Base-by-base conservation (phyloP, 164 flowering plant species). In the Piper longum region DNA sequence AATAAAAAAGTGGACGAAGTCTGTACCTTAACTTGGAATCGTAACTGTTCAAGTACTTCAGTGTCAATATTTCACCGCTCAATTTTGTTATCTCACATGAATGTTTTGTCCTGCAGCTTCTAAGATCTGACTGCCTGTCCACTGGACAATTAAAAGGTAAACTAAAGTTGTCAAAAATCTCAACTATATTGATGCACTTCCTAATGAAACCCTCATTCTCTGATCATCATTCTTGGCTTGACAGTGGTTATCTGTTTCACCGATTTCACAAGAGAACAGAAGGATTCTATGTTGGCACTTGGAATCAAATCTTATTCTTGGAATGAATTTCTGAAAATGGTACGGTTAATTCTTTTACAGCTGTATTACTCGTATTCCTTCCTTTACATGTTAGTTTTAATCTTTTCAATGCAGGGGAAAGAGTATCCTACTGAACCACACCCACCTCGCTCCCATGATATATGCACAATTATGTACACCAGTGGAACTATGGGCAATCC, bases 401-500 rank as follows among this genome's bases (percentile, higher is more conserved):
- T 16, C 17, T 56, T 7, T 17, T 16, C 55, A 61, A 0, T 44
- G 41, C 84, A 90, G 99, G 97, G 97, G 62, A 84, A 77, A 62
- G 77, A 82, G 68, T 75, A 80, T 60, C 86, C 88, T 5, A 63
- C 66, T 39, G 85, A 85, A 41, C 64, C 72, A 62, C 56, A 51
- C 2, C 79, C 86, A 2, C 97, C 98, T 26, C 76, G 76, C 65
- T 74, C 96, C 61, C 66, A 59, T 42, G 62, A 79, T 69, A 78
- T 84, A 43, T 81, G 91, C 76, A 85, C 97, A 41, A 88, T 93
- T 61, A 90, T 93, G 97, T 93, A 93, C 75, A 93, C 99, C 16
- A 93, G 99, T 68, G 99, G 99, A 52, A 90, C 99, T 43, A 90
- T 91, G 73, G 99, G 99, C 59, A 83, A 82, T 55, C 99, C 99